Base-by-base conservation (phyloP, 2,329 filamentous ascomycete genomes). In the Aspergillus versicolor region DNA sequence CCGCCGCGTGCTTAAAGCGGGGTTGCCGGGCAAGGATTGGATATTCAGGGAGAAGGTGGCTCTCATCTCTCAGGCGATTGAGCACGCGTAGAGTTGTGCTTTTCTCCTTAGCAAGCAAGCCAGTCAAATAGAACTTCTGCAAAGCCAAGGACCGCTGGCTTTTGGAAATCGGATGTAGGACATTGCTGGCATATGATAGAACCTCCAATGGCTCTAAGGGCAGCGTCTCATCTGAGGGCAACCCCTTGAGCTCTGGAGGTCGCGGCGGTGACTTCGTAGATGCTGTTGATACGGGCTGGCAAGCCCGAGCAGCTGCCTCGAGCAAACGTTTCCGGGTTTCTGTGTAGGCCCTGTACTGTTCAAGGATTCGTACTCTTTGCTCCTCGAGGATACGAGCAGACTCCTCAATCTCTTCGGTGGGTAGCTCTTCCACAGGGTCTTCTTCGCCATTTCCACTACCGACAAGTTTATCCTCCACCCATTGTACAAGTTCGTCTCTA, bases 381-480 rank as follows among this genome's bases (percentile, higher is more conserved):
- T 72, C 63, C 51, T 71, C 70, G 27, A 75, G 57, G 30, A 66
- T 56, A 15, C 58, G 63, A 17, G 65, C 63, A 5, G 67, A 66
- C 19, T 73, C 65, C 27, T 69, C 67, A 5, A 73, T 66, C 51
- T 70, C 70, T 44, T 71, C 65, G 5, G 67, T 52, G 11, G 64
- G 58, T 5, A 70, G 54, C n/a, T 71, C 67, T 22, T 68, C 63
- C 2, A 68, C 54, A 27, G 64, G 56, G 24, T 56, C 65, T 37
- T 69, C 68, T 22, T 74, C 72, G 5, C 63, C 63, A 49, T 67
- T 66, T 5, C 64, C 67, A 44, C 68, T 67, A 15, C 61, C 77
- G 17, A 76, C 71, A 45, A 83, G 63, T 43, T 80, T 79, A 41
- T 75, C 73, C 62, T 83, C 80, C 6, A 82, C 73, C 81, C 81